Evolutionary conservation across 345 rosid species (phyloP), one percentile per base, ranked within the genome.

Genomic region (Brassica rapa): DNA sequence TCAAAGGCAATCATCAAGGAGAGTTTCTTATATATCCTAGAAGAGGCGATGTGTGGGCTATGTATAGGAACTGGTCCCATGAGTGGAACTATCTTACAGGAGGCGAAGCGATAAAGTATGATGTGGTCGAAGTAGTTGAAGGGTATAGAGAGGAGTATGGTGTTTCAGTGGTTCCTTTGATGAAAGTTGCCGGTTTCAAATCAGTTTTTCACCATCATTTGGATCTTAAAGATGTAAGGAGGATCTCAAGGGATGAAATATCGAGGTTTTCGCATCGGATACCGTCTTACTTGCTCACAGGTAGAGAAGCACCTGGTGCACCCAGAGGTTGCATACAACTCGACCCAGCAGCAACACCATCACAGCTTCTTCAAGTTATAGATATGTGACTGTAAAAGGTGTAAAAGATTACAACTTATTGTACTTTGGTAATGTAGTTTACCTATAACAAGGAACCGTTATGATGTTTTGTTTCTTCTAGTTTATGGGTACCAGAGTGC

Each of bases 191-290:
- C 24, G 92, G 93, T 72, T 89, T 86, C 83, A 91, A 80, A 79
- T 79, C 91, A 0, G 85, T 91, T 43, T 89, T 89, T 78, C 86
- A 73, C 29, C 86, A 76, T 61, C 87, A 88, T 77, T 66, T 84
- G 68, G 89, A 87, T 75, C 77, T 84, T 1, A 76, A 76, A 23
- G 82, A 84, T 82, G 77, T 77, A 30, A 81, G 68, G 75, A 86
- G 81, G 84, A 84, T 91, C 70, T 80, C 73, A 1, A 88, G 69
- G 66, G 89, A 88, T 56, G 93, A 88, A 70, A 80, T 88, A 76
- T 77, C 88, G n/a, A 82, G 87, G 14, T 91, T 91, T 75, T 91
- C 96, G 69, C 96, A 91, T 81, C 88, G 79, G 75, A 89, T 91
- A 64, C 96, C 93, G 1, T 83, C 87, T 30, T 70, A 76, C 68